These are phyloP conservation scores for Cyclotella sp. DNA, from an alignment of 108 stramenopile species.

Conservation along the genomic window DNA sequence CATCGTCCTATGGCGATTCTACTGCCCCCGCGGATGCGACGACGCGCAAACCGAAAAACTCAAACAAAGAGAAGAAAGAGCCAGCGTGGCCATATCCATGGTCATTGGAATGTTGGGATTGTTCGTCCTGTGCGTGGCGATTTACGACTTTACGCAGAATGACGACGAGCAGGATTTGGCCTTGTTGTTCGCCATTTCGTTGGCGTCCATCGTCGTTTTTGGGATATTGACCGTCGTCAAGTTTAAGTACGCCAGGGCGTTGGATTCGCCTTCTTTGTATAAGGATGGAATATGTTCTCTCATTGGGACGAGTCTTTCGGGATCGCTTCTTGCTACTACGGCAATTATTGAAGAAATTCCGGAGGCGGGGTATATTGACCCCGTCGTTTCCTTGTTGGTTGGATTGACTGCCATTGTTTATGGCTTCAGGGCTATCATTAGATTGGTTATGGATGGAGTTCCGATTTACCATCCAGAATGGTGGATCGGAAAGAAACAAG, in stretches of 20 bases:
- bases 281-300: constrained; percentile 84
- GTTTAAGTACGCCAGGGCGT: constrained; percentile 63
- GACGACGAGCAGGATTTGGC: constrained; percentile 40
- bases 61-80: constrained; percentile 69
- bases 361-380: constrained; percentile 76
- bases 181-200: constrained; percentile 52
- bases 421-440: constrained; percentile 57
- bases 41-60: constrained; percentile 56
- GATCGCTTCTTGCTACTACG: constrained; percentile 70
- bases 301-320: constrained; percentile 72
- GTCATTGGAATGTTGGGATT: constrained; percentile 70
- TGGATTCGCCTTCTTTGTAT: constrained; percentile 63
- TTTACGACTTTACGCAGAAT: constrained; percentile 55
- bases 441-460: constrained; percentile 26
- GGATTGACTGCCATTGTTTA: constrained; percentile 63
- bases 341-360: constrained; percentile 58
- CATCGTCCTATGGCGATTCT: constrained; percentile 84
- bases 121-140: constrained; percentile 54
- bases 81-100: constrained; percentile 74
- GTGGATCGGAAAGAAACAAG: constrained; percentile 27
- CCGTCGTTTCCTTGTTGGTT: constrained; percentile 67
- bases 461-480: constrained; percentile 41
- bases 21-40: constrained; percentile 55
- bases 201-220: constrained; percentile 63
- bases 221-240: constrained; percentile 71